Base-by-base conservation (phyloP, 306 rosid species). In the Cicer judaicum region DNA sequence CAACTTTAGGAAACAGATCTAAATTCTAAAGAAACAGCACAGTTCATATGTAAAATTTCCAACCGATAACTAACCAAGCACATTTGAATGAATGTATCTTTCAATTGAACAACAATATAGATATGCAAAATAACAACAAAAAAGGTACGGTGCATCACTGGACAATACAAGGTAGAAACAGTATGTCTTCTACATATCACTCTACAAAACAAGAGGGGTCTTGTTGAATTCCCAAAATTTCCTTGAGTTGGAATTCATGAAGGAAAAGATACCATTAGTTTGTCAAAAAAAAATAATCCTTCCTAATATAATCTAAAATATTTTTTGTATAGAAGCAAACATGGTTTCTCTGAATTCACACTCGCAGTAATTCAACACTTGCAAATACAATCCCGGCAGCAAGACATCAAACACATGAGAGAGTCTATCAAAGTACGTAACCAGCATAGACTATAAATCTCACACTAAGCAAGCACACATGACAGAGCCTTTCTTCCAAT, bases 181-280 rank as follows among this genome's bases (percentile, higher is more conserved):
- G 1, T 18, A 18, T 18, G 19, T 1, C 19, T 18, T 18, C 18
- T 16, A 16, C 18, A 16, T 16, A 18, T 18, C 19, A 18, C 19
- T 18, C 19, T 18, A 18, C 19, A 18, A 16, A 67, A 46, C 11
- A 46, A 38, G 52, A 38, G 52, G 24, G 29, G n/a, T 47, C 73
- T 13, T 7, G 41, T 48, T 7, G 44, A 47, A 48, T 12, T 47
- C 57, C 21, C 18, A 48, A 36, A 11, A 7, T 67, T 47, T 12
- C 57, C 21, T 47, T 36, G 29, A 68, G 21, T 46, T 44, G 57
- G 72, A 67, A 42, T 18, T 65, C 54, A 43, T 42, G 54, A 60
- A 60, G 19, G 54, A 43, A 19, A 43, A 41, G 14, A 64, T 16
- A 41, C 5, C 21, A 64, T 47, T 64, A 8, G 50, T 42, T 41